phyloP scores from a whole-genome alignment of 345 rosid genomes.

The Tarenaya hassleriana region DNA sequence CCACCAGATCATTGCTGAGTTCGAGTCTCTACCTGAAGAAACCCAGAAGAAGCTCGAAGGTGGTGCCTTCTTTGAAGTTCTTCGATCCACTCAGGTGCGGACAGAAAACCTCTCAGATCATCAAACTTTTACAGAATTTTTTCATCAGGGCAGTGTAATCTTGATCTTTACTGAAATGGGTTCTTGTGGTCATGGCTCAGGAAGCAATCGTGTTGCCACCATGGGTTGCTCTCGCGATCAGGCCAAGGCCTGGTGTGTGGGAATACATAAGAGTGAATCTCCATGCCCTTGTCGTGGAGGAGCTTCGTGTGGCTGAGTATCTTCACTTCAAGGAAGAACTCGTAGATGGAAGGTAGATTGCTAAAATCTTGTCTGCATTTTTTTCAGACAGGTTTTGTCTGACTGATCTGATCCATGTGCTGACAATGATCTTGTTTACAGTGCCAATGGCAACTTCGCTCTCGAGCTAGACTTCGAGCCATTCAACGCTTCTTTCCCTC shows the following conservation, averaged over 20 bases:
- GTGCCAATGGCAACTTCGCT: conserved; percentile 65
- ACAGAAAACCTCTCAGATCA: not conserved
- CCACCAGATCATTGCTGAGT: conserved; percentile 66
- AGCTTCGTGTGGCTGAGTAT: conserved; percentile 55
- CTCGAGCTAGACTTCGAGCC: conserved; percentile 91
- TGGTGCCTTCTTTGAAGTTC: conserved; percentile 60
- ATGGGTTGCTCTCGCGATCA: conserved; percentile 74
- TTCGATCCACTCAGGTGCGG: conserved; percentile 55
- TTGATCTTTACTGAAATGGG: not conserved
- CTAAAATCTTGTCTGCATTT: not conserved
- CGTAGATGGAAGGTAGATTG: conserved; percentile 75
- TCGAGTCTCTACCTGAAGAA: conserved; percentile 56
- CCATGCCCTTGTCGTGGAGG: conserved; percentile 71
- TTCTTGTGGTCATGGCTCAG: conserved; percentile 21
- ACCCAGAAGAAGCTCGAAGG: conserved; percentile 43
- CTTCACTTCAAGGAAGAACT: conserved; percentile 90
- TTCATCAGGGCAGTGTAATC: too few species aligned
- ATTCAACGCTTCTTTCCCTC: conserved; percentile 68
- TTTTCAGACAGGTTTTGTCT: not conserved
- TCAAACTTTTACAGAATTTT: not conserved
- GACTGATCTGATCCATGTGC: not conserved
- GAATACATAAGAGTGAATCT: conserved; percentile 66
- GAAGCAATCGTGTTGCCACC: conserved; percentile 83
- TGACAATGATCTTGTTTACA: conserved; percentile 25
- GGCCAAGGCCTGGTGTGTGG: conserved; percentile 90